Conservation (phyloP, 257 asterid species). For the Misopates orontium region DNA sequence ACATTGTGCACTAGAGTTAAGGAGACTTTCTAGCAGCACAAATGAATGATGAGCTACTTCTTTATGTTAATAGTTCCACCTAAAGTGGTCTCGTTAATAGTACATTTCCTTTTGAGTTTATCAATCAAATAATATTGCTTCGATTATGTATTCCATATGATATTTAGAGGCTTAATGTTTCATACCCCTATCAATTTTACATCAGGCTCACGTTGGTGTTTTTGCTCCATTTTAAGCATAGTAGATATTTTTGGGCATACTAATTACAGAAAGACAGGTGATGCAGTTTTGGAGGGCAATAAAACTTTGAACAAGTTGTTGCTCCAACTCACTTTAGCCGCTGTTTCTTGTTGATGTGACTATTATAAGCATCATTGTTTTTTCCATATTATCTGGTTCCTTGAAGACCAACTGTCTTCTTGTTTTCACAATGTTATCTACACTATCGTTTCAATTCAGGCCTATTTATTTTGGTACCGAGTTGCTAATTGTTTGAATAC, state of each 20-base stretch:
- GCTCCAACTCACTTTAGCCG: constrained; percentile 1
- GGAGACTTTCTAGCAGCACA: background rate
- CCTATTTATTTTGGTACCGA: background rate
- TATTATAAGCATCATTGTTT: background rate
- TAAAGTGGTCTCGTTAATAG: too few species aligned
- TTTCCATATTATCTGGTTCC: background rate
- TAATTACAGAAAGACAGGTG: too few species aligned
- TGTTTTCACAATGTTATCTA: background rate
- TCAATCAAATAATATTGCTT: too few species aligned
- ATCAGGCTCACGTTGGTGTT: too few species aligned
- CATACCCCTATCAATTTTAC: too few species aligned
- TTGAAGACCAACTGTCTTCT: background rate
- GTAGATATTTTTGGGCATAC: background rate
- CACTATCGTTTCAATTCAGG: background rate
- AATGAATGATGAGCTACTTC: constrained; percentile 2
- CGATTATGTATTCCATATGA: too few species aligned
- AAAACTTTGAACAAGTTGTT: background rate
- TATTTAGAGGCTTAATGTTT: too few species aligned
- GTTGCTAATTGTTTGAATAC: background rate
- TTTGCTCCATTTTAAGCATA: background rate
- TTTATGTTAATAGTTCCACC: background rate
- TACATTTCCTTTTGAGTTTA: too few species aligned
- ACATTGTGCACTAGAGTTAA: background rate
- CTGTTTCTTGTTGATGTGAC: background rate
- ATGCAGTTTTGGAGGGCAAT: too few species aligned